Evolutionary conservation across 2,329 filamentous ascomycete genomes (phyloP).

Genomic region (Talaromyces marneffei): DNA sequence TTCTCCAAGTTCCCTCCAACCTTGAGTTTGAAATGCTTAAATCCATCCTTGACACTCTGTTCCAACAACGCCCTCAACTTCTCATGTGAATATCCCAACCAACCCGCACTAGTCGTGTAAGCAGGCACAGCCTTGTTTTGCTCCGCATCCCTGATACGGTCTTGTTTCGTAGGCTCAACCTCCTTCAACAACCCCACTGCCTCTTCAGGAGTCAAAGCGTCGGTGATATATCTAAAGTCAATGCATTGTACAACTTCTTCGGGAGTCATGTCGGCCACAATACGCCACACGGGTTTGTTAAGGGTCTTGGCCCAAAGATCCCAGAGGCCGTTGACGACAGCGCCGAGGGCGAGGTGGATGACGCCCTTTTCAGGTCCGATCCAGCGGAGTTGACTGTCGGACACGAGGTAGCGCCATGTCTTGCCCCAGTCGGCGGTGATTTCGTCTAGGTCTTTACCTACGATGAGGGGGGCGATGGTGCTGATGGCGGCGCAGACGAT

Average conservation of each 20-base stretch:
- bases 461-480: conserved; percentile 69
- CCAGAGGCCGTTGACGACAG: conserved; percentile 88
- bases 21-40: conserved; percentile 86
- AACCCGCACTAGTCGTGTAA: conserved; percentile 85
- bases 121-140: conserved; percentile 72
- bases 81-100: conserved; percentile 84
- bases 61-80: conserved; percentile 72
- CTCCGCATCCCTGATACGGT: conserved; percentile 68
- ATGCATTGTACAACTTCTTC: conserved; percentile 83
- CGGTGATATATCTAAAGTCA: conserved; percentile 91
- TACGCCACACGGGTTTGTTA: conserved; percentile 81
- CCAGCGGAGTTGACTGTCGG: conserved; percentile 85
- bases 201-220: conserved; percentile 83
- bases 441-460: conserved; percentile 67
- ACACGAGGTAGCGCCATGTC: conserved; percentile 88
- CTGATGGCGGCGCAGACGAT: conserved; percentile 82
- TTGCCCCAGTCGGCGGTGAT: conserved; percentile 76
- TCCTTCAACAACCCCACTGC: conserved; percentile 65
- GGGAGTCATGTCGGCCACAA: conserved; percentile 83
- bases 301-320: conserved; percentile 90
- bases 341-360: conserved; percentile 83
- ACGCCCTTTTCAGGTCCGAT: conserved; percentile 92
- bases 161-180: conserved; percentile 61
- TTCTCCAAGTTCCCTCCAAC: conserved; percentile 68
- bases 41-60: conserved; percentile 71